Base-by-base conservation (phyloP, 768 basidiomycete species). In the Kwoniella bestiolae region DNA sequence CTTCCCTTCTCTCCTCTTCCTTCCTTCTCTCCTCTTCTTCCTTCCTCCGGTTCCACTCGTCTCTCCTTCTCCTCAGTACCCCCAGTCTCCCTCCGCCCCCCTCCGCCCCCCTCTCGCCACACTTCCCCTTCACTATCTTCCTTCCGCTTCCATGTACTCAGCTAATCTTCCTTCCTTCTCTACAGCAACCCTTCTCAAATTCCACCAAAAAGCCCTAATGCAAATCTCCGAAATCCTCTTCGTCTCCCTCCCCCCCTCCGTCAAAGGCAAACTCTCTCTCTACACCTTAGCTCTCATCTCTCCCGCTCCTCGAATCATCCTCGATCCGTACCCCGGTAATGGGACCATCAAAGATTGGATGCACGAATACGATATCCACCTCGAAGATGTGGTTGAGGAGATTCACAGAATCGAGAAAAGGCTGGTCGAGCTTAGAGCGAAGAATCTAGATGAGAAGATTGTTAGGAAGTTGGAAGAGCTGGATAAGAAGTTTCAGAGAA, bases 331-430 rank as follows among this genome's bases (percentile, higher is more conserved):
- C n/a, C 32, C n/a, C 16, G 18, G 31, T 8, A 55, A 21, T n/a
- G 0, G 3, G 8, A 23, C 11, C 16, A 23, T 32, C 14, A 38
- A 34, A 38, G 52, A 55, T 7, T 55, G 52, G 52, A 55, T 55
- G 5, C 52, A 55, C 23, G 52, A 55, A 55, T 55, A 55, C 23
- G 52, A 55, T 18, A n/a, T 55, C 11, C 23, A 55, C 32, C 23
- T 55, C 6, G 32, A 32, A 16, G 52, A 55, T n/a, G 2, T 55
- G n/a, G 23, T 55, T 9, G 52, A 55, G n/a, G 52, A 55, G 32
- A 55, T 23, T 23, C 23, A 55, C n/a, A 55, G 52, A 34, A 34
- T 55, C 9, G 11, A n/a, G 3, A 55, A 55, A 16, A 32, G 52
- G n/a, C n/a, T 55, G 31, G n/a, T 3, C 0, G 52, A 55, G 4